Percentiles rank a stretch among this genome's conserved stretches.
Evolutionary conservation across 2,329 filamentous ascomycete genomes (phyloP).

Genomic region (Zalaria obscura): DNA sequence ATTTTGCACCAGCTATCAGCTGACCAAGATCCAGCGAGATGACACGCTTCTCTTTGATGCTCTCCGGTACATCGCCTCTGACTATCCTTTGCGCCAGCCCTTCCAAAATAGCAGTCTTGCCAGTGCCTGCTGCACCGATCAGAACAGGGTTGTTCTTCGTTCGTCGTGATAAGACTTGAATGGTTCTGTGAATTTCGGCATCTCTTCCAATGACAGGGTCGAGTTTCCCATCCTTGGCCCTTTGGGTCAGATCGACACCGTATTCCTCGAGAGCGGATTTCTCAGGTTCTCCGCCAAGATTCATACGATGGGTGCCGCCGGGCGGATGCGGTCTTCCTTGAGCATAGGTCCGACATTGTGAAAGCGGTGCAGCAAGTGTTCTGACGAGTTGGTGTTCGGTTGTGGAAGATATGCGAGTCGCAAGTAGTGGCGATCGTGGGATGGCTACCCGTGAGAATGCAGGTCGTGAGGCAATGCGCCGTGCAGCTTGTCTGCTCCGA

Average conservation of each 20-base stretch:
- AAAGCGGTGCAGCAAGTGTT: not conserved
- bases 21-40: slow-evolving; percentile 79
- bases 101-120: slow-evolving; percentile 88
- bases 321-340: slow-evolving; percentile 63
- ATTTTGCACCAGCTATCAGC: slow-evolving; percentile 90
- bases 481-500: slow-evolving; percentile 1
- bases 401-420: not conserved
- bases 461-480: not conserved
- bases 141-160: slow-evolving; percentile 95
- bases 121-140: slow-evolving; percentile 83
- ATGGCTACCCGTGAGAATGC: not conserved
- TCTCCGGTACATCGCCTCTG: slow-evolving; percentile 84
- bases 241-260: slow-evolving; percentile 76
- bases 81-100: slow-evolving; percentile 83
- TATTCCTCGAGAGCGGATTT: slow-evolving; percentile 85
- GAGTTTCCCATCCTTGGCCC: slow-evolving; percentile 75
- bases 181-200: slow-evolving; percentile 80
- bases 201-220: slow-evolving; percentile 94
- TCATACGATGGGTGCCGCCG: slow-evolving; percentile 87
- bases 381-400: not conserved
- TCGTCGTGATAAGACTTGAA: slow-evolving; percentile 79
- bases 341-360: slow-evolving; percentile 28
- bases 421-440: not conserved
- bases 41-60: slow-evolving; percentile 86
- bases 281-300: slow-evolving; percentile 60